Evolutionary conservation across 179 eudicot genomes (phyloP).

Genomic region (Amaranthus tricolor): DNA sequence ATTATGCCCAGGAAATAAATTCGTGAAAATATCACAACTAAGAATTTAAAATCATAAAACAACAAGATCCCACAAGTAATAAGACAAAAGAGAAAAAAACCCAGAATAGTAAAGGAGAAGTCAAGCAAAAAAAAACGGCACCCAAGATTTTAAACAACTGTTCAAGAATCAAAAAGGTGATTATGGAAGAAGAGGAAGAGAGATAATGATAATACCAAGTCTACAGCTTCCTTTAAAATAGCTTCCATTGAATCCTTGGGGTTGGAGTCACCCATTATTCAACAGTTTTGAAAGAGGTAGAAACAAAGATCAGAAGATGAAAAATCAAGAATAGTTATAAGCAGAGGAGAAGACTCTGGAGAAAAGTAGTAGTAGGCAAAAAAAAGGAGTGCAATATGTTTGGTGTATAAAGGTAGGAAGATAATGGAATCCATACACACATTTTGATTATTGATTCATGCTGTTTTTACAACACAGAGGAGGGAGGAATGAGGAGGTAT

Average conservation of each 20-base stretch:
- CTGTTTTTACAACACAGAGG: too few relatives aligned
- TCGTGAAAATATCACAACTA: background rate
- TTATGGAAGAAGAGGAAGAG: background rate
- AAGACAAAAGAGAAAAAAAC: slow-evolving; percentile 7
- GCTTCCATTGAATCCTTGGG: slow-evolving; percentile 56
- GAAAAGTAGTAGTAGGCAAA: background rate
- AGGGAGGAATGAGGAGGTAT: too few relatives aligned
- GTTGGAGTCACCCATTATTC: slow-evolving; percentile 42
- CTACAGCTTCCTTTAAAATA: slow-evolving; percentile 59
- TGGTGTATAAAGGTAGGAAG: too few relatives aligned
- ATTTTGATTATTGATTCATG: too few relatives aligned
- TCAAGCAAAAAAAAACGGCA: background rate
- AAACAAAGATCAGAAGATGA: background rate
- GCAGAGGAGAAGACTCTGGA: slow-evolving; percentile 6
- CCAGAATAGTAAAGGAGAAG: background rate
- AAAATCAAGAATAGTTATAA: background rate
- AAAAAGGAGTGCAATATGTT: too few relatives aligned
- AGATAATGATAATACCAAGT: slow-evolving; percentile 38
- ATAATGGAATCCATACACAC: too few relatives aligned
- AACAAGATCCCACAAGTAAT: too few relatives aligned
- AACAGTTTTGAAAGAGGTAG: background rate
- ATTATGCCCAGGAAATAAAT: background rate
- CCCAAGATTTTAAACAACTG: background rate
- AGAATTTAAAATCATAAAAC: background rate
- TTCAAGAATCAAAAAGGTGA: background rate